A percentile compares a stretch with the other conserved stretches of the same genome.
Evolutionary conservation across 176 grass and related monocot species (phyloP).

Genomic region (Hsuehochloa calcarea): DNA sequence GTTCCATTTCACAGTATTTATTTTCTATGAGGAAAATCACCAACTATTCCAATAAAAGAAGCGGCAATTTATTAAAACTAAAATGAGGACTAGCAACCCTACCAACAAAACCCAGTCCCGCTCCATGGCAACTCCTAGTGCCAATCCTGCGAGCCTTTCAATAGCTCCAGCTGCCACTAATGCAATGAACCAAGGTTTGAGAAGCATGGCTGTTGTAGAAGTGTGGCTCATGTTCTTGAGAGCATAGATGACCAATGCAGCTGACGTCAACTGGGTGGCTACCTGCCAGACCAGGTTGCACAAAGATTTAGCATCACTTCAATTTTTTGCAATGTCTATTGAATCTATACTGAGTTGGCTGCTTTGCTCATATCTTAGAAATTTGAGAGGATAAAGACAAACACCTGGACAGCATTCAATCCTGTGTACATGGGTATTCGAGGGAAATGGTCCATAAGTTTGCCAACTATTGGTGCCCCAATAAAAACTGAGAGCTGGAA

Average conservation of each 20-base stretch:
- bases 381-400: constrained; percentile 23
- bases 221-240: constrained; percentile 42
- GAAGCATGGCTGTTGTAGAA: constrained; percentile 63
- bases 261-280: constrained; percentile 85
- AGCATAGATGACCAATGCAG: constrained; percentile 82
- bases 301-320: constrained; percentile 16
- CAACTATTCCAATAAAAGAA: not conserved
- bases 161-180: constrained; percentile 71
- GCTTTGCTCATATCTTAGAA: constrained; percentile 10
- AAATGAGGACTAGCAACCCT: constrained; percentile 36
- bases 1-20: not conserved
- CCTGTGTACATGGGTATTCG: constrained; percentile 79
- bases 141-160: constrained; percentile 85
- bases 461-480: constrained; percentile 83
- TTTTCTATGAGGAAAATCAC: not conserved
- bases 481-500: constrained; percentile 78
- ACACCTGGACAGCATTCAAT: constrained; percentile 87
- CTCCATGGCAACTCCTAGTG: constrained; percentile 87
- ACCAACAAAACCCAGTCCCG: constrained; percentile 97
- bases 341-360: not conserved
- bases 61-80: not conserved
- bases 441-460: constrained; percentile 92
- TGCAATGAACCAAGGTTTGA: constrained; percentile 88
- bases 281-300: constrained; percentile 58
- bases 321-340: not conserved